Conservation (phyloP, 208 protist genomes). For the Trypanosomatidae sp. region DNA sequence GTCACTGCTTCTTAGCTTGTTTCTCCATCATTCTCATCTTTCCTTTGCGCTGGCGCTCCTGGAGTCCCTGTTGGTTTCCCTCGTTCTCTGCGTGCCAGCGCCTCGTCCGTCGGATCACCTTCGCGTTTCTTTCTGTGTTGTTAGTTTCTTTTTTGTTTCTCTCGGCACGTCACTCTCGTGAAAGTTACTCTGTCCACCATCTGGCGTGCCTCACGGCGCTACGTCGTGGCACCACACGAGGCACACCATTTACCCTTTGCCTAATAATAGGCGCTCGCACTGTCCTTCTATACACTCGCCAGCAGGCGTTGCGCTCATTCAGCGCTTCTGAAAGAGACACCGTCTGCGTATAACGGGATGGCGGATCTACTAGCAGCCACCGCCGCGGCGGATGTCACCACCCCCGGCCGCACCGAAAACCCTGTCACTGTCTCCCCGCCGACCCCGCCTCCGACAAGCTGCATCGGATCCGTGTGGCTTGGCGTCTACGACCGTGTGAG, state of each 20-base stretch:
- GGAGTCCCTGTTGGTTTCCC: not conserved
- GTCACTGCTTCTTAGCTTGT: not conserved
- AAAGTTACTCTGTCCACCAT: not conserved
- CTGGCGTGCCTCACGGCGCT: not conserved
- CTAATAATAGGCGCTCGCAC: not conserved
- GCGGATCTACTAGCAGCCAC: not conserved
- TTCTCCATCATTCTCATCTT: not conserved
- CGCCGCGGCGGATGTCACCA: not conserved
- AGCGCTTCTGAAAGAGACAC: not conserved
- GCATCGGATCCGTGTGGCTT: conserved; percentile 15
- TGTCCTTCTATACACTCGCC: not conserved
- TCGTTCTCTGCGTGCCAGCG: not conserved
- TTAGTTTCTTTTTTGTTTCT: not conserved
- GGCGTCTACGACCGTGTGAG: conserved; percentile 24
- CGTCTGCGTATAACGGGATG: not conserved
- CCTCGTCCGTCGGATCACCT: not conserved
- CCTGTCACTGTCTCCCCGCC: too few species aligned
- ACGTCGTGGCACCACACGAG: not conserved
- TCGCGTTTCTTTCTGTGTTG: not conserved
- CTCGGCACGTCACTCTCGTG: not conserved
- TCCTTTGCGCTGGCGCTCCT: not conserved
- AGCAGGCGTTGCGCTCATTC: not conserved
- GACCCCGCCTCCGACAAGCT: not conserved
- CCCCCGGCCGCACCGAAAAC: not conserved
- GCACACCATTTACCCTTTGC: not conserved